These are phyloP conservation scores for Mucor ambiguus DNA, from an alignment of 371 early-diverging fungal genomes.

Conservation along the genomic window DNA sequence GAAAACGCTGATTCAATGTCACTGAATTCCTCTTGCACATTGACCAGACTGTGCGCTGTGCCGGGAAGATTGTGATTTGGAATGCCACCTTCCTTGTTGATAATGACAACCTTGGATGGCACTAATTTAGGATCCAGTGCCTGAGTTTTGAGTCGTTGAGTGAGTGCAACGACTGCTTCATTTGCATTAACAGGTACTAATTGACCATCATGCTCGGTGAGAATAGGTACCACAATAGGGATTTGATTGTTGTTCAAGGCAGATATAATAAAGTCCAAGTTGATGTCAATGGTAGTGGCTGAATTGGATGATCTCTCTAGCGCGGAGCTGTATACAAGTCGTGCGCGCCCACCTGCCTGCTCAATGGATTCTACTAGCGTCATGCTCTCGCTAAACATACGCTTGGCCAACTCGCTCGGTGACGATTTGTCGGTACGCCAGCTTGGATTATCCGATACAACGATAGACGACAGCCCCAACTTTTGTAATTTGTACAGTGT, in stretches of 20 bases:
- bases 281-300: conserved; percentile 21
- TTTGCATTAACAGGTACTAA: conserved; percentile 36
- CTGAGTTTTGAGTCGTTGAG: conserved; percentile 20
- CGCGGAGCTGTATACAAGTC: conserved; percentile 53
- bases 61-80: conserved; percentile 50
- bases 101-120: conserved; percentile 45
- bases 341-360: conserved; percentile 73
- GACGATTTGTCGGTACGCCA: conserved; percentile 42
- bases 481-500: conserved; percentile 72
- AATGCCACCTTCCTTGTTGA: conserved; percentile 54
- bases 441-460: conserved; percentile 60
- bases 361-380: conserved; percentile 76
- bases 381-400: conserved; percentile 62
- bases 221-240: conserved; percentile 47
- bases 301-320: conserved; percentile 22
- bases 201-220: conserved; percentile 25
- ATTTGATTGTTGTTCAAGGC: conserved; percentile 45
- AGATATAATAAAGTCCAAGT: conserved; percentile 44
- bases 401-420: conserved; percentile 36
- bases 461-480: conserved; percentile 73
- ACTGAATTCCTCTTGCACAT: conserved; percentile 49
- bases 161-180: conserved; percentile 34
- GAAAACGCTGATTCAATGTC: conserved; percentile 35
- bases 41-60: conserved; percentile 53
- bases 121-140: conserved; percentile 24